These are phyloP conservation scores for Phlyctochytrium bullatum DNA, from an alignment of 192 early-diverging fungal genomes.

Conservation along the genomic window DNA sequence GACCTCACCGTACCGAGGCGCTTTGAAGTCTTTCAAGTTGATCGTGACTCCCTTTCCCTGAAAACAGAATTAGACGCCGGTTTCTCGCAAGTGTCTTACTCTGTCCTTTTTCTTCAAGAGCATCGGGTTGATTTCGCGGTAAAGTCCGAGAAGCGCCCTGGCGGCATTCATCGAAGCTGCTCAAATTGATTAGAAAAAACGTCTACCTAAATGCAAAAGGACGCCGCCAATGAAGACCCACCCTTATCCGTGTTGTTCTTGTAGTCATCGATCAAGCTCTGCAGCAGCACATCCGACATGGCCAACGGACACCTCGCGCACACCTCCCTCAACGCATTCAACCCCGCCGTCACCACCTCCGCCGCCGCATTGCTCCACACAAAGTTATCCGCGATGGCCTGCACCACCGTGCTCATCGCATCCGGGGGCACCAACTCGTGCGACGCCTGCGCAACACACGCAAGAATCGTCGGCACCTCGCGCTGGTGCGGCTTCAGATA, in stretches of 20 bases:
- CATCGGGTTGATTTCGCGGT: conserved; percentile 93
- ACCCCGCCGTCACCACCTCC: conserved; percentile 94
- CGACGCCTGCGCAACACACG: conserved; percentile 83
- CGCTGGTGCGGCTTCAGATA: conserved; percentile 95
- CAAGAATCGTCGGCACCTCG: conserved; percentile 91
- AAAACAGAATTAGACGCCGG: neutral
- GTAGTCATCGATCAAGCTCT: conserved; percentile 85
- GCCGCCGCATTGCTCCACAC: conserved; percentile 85
- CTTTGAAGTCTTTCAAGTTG: conserved; percentile 61
- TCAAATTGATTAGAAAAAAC: conserved; percentile 19
- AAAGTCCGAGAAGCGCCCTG: conserved; percentile 85
- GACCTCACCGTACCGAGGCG: conserved; percentile 71
- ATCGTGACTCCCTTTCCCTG: conserved; percentile 79
- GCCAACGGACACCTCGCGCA: conserved; percentile 86
- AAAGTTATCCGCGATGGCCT: conserved; percentile 94
- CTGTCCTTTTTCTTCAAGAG: conserved; percentile 90
- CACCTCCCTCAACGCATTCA: conserved; percentile 75
- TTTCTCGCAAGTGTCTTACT: conserved; percentile 16
- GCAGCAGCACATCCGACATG: conserved; percentile 73
- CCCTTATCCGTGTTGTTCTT: conserved; percentile 93
- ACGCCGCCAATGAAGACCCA: conserved; percentile 19
- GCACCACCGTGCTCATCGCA: conserved; percentile 79
- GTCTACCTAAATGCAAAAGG: neutral
- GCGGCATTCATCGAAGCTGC: conserved; percentile 94
- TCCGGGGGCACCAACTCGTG: conserved; percentile 96